Base-by-base conservation (phyloP, 495 filamentous ascomycete species). In the Tuber aestivum region DNA sequence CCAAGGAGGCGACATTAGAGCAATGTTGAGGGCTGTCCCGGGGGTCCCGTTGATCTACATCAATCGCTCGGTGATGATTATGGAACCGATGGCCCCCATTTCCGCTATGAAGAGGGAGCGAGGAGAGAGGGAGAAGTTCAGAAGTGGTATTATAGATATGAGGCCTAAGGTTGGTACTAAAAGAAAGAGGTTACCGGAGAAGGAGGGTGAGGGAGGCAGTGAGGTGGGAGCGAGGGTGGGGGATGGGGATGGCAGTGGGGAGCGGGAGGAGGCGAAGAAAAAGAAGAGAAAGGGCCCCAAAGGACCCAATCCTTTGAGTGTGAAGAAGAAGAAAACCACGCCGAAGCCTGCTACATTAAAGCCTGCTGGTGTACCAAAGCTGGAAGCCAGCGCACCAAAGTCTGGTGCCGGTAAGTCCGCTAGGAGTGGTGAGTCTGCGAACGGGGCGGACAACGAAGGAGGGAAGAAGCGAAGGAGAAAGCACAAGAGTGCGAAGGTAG, bases 1-100 rank as follows among this genome's bases (percentile, higher is more conserved):
- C 37, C 92, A 93, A 82, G 89, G 90, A 74, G 83, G 86, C 16
- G 87, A 87, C 40, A 84, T 91, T 16, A 82, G 91, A 71, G 84
- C 85, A 73, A 80, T 79, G 44, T 85, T 92, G 80, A 83, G 90
- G 69, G 82, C 83, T 3, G 84, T 93, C n/a, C 89, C 90, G 42
- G 94, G 94, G 41, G 90, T 93, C 50, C 94, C 94, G 38, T 85
- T 94, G 41, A 88, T 97, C 72, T 94, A 95, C 84, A 90, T 96
- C 45, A 91, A 91, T 84, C 88, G 93, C 74, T 92, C 91, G 73
- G 94, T 97, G 23, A 92, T 97, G 92, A 89, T 96, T 56, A 85
- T 97, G 84, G 94, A 97, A 85, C 93, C 93, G 1, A 93, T 97
- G 93, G 90, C 92, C 38, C 86, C 83, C 4, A 85, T 85, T 4